Evolutionary conservation across 805 yeast genomes (phyloP).

Genomic region (Wickerhamiella azymoides): DNA sequence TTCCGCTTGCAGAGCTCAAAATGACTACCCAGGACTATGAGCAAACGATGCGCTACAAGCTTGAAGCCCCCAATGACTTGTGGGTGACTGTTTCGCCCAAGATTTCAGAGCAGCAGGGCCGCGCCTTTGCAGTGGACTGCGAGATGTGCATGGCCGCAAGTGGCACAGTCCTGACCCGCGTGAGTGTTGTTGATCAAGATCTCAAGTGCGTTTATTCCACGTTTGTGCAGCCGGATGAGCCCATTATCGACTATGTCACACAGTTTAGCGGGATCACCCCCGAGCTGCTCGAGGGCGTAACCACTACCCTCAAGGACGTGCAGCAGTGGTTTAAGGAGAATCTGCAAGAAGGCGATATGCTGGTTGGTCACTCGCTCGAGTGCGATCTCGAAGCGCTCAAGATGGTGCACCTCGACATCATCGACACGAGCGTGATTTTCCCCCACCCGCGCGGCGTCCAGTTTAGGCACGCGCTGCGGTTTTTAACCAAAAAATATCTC

Average conservation of each 20-base stretch:
- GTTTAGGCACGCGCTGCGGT: slow-evolving; percentile 59
- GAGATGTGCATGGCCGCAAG: slow-evolving; percentile 67
- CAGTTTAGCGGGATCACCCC: slow-evolving; percentile 76
- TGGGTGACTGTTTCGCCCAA: neutral
- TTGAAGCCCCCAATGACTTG: neutral
- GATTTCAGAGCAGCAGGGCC: neutral
- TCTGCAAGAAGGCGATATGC: slow-evolving; percentile 43
- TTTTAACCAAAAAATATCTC: slow-evolving; percentile 47
- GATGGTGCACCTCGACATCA: slow-evolving; percentile 55
- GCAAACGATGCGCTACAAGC: neutral
- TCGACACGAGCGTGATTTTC: slow-evolving; percentile 63
- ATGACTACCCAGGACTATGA: neutral
- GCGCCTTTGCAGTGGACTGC: slow-evolving; percentile 75
- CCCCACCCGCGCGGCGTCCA: slow-evolving; percentile 59
- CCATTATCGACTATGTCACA: slow-evolving; percentile 70
- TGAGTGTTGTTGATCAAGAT: slow-evolving; percentile 56
- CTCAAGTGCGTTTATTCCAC: slow-evolving; percentile 48
- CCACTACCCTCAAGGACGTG: slow-evolving; percentile 51
- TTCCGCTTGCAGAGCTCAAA: slow-evolving; percentile 26
- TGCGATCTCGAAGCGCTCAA: slow-evolving; percentile 62
- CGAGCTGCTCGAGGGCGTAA: slow-evolving; percentile 46
- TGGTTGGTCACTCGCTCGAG: slow-evolving; percentile 85
- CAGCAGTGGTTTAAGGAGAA: slow-evolving; percentile 40
- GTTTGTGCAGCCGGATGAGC: slow-evolving; percentile 62
- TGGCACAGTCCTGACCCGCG: slow-evolving; percentile 57